Conservation (phyloP, 2,329 filamentous ascomycete genomes). For the Calonectria crousiana region DNA sequence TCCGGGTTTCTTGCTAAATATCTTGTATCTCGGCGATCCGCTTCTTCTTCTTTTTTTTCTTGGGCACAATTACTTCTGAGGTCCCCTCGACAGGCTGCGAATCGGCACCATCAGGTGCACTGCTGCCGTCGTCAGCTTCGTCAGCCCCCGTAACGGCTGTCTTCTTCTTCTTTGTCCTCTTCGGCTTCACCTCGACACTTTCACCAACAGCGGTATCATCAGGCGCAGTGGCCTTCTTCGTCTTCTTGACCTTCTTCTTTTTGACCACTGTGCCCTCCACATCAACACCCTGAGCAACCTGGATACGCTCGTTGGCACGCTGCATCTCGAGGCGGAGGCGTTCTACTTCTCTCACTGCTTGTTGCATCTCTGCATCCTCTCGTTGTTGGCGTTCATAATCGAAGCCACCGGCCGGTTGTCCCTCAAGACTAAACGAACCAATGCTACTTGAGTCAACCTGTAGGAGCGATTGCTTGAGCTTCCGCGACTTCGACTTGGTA, state of each 20-base stretch:
- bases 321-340: constrained; percentile 90
- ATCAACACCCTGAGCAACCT: constrained; percentile 76
- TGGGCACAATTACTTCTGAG: constrained; percentile 51
- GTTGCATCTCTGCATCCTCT: constrained; percentile 90
- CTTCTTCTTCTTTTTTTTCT: constrained; percentile 63
- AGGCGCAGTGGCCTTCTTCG: constrained; percentile 55
- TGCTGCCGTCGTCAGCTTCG: constrained; percentile 34
- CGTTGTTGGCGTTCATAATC: constrained; percentile 76
- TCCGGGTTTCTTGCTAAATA: not conserved
- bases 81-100: constrained; percentile 24
- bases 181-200: constrained; percentile 31
- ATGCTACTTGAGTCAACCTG: constrained; percentile 91
- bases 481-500: constrained; percentile 62
- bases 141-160: constrained; percentile 29
- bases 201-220: constrained; percentile 29
- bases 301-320: constrained; percentile 79
- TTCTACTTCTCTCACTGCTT: constrained; percentile 91
- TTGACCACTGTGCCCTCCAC: constrained; percentile 75
- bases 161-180: constrained; percentile 52
- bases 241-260: constrained; percentile 67
- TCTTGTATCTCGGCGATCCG: constrained; percentile 47
- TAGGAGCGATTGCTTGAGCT: constrained; percentile 74
- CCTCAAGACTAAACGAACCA: constrained; percentile 76
- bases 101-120: constrained; percentile 30
- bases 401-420: constrained; percentile 51